These are phyloP conservation scores for Silene conica DNA, from an alignment of 148 eudicot genomes.

Conservation along the genomic window DNA sequence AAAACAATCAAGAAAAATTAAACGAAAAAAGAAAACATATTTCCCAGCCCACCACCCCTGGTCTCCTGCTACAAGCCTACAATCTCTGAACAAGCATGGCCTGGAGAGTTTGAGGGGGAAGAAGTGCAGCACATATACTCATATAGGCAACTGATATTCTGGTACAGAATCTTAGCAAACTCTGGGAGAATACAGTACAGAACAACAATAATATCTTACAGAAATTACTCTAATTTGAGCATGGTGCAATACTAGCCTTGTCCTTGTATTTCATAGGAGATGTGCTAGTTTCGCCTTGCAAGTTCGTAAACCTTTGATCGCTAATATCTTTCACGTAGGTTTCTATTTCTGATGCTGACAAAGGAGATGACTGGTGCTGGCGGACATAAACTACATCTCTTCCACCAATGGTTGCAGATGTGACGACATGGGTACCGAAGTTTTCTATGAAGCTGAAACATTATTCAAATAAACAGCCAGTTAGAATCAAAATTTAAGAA, in stretches of 20 bases:
- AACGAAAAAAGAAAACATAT: no score
- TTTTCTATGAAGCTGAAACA: conserved; percentile 91
- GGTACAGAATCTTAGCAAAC: neutral
- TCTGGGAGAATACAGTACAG: neutral
- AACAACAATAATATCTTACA: conserved; percentile 14
- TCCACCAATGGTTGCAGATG: conserved; percentile 91
- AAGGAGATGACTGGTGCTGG: conserved; percentile 90
- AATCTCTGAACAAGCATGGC: no score
- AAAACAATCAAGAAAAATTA: neutral
- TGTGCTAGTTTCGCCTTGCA: conserved; percentile 53
- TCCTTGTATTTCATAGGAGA: conserved; percentile 82
- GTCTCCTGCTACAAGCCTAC: no score
- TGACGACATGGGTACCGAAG: conserved; percentile 90
- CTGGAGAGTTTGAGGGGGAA: no score
- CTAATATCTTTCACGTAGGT: conserved; percentile 80
- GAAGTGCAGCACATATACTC: no score
- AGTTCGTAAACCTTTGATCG: conserved; percentile 75
- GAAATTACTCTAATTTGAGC: conserved; percentile 15
- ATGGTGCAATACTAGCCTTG: conserved; percentile 60
- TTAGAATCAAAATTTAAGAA: conserved; percentile 6
- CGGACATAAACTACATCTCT: conserved; percentile 88
- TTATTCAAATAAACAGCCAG: conserved; percentile 5
- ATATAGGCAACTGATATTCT: neutral
- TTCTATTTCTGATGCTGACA: conserved; percentile 69
- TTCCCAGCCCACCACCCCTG: no score